A percentile compares a stretch with the other conserved stretches of the same genome.
These are phyloP conservation scores for Persicaria tinctoria DNA, from an alignment of 148 eudicot species.

Conservation along the genomic window DNA sequence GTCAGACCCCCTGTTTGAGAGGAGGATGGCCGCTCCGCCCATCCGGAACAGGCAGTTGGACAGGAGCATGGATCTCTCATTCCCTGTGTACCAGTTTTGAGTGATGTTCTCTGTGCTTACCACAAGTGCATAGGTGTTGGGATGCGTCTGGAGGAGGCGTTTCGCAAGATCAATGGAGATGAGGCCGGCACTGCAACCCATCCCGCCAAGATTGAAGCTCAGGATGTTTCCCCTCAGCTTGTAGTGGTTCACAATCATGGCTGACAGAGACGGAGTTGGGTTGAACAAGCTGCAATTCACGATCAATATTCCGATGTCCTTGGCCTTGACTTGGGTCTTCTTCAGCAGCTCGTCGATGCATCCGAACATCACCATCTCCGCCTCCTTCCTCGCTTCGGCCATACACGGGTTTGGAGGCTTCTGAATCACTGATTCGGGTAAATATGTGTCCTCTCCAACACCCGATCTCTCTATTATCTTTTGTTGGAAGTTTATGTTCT, in stretches of 20 bases:
- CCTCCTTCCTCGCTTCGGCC: conserved; percentile 37
- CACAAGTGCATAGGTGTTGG: too few species aligned
- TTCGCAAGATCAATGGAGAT: conserved; percentile 20
- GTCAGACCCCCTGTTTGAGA: too few species aligned
- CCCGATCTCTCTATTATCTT: conserved; percentile 39
- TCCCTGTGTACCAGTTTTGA: too few species aligned
- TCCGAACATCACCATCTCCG: conserved; percentile 37
- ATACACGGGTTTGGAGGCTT: conserved; percentile 36
- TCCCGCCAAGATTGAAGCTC: conserved; percentile 40
- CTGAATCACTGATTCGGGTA: conserved; percentile 26
- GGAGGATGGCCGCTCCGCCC: too few species aligned
- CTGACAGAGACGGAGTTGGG: conserved; percentile 38
- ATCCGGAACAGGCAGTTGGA: too few species aligned
- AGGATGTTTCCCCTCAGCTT: conserved; percentile 35
- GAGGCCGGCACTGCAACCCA: conserved; percentile 48
- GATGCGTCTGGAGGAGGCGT: too few species aligned
- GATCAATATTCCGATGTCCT: conserved; percentile 34
- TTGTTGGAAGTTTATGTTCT: conserved; percentile 33
- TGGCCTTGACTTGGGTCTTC: conserved; percentile 31
- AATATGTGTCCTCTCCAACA: conserved; percentile 35
- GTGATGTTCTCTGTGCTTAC: too few species aligned
- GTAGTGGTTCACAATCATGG: conserved; percentile 45
- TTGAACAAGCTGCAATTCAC: conserved; percentile 42
- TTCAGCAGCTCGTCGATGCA: conserved; percentile 33
- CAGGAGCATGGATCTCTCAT: too few species aligned